Conservation (phyloP, 805 yeast species). For the Monosporozyma servazzii region DNA sequence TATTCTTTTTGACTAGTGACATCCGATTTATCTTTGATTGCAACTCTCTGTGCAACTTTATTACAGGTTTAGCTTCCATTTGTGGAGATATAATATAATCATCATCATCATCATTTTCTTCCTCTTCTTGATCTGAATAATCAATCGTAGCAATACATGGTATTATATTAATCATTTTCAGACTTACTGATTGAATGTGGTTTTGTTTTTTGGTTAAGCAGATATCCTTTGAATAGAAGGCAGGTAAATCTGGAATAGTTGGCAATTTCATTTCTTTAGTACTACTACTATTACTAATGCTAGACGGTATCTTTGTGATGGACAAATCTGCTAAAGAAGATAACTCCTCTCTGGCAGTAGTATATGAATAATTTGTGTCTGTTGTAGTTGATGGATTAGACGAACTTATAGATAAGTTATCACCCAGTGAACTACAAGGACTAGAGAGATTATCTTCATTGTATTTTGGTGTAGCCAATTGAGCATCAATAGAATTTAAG, state of each 20-base stretch:
- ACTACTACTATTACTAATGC: neutral
- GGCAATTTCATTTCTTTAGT: neutral
- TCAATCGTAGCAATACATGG: constrained; percentile 3
- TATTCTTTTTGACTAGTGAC: neutral
- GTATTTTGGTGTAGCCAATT: constrained; percentile 1
- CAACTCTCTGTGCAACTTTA: neutral
- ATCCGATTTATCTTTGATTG: constrained; percentile 1
- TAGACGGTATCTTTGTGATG: constrained; percentile 1
- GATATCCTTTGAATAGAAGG: neutral
- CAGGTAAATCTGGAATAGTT: neutral
- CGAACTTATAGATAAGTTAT: constrained; percentile 11
- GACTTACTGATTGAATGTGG: neutral
- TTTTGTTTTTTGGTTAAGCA: neutral
- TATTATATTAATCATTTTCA: neutral
- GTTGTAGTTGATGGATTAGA: neutral
- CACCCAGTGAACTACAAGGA: constrained; percentile 19
- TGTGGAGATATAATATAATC: neutral
- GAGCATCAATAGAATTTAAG: neutral
- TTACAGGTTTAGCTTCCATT: neutral
- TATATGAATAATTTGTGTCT: neutral
- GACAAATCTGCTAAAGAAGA: constrained; percentile 2
- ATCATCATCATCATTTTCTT: neutral
- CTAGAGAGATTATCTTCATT: constrained; percentile 4
- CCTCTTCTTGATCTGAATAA: constrained; percentile 7
- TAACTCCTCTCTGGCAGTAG: neutral